A percentile compares a stretch with the other conserved stretches of the same genome.
Evolutionary conservation across 352 stramenopile species (phyloP).

Genomic region (Globisporangium parvum): DNA sequence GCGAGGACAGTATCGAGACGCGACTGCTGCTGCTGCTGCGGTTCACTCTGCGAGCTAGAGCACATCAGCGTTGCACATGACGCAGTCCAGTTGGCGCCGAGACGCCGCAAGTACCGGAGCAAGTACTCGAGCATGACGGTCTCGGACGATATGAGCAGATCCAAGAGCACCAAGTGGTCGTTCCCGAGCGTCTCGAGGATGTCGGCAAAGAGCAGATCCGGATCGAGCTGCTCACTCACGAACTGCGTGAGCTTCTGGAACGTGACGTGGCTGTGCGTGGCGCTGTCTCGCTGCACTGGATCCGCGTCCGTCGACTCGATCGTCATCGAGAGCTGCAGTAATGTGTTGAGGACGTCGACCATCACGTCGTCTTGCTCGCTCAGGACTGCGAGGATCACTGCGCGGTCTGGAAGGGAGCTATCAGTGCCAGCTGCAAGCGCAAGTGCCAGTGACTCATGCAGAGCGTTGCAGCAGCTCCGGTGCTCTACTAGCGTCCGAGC

Average conservation of each 20-base stretch:
- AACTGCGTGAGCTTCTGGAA: background rate
- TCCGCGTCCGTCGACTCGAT: too few species aligned
- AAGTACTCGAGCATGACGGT: constrained; percentile 63
- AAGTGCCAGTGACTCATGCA: too few species aligned
- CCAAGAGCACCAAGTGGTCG: constrained; percentile 65
- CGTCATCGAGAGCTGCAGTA: constrained; percentile 22
- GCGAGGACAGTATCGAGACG: constrained; percentile 33
- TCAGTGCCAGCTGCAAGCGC: background rate
- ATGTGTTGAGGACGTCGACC: constrained; percentile 45
- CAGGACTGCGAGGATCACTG: constrained; percentile 39
- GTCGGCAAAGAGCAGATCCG: constrained; percentile 54
- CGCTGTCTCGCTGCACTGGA: too few species aligned
- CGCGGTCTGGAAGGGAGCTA: constrained; percentile 7
- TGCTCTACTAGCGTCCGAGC: constrained; percentile 16
- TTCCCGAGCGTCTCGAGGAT: constrained; percentile 34
- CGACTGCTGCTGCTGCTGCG: background rate
- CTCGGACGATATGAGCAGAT: constrained; percentile 68
- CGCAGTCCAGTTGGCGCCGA: constrained; percentile 22
- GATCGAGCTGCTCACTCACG: constrained; percentile 30
- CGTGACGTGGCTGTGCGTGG: background rate
- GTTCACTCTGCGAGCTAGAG: constrained; percentile 7
- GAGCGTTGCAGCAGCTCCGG: background rate
- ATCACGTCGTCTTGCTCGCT: constrained; percentile 69
- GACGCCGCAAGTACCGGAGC: constrained; percentile 41
- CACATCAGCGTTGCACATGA: constrained; percentile 18